Percentiles rank a stretch among this genome's conserved stretches.
These are phyloP conservation scores for Berberis vulgaris DNA, from an alignment of 164 flowering plant species.

Conservation along the genomic window DNA sequence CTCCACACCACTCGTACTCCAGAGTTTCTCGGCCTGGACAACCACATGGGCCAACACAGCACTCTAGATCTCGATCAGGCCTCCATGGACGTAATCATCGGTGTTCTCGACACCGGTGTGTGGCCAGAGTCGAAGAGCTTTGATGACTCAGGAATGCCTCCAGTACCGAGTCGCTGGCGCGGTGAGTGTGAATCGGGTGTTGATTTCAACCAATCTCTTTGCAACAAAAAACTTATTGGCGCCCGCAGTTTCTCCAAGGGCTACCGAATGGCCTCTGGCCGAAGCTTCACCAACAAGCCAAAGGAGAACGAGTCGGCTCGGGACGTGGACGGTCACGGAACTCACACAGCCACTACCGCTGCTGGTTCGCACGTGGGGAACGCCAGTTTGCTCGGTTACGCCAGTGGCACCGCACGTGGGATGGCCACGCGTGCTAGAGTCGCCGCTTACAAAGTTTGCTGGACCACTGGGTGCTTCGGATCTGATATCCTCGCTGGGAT, in stretches of 20 bases:
- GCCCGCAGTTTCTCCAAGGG: conserved; percentile 69
- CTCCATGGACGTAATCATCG: conserved; percentile 54
- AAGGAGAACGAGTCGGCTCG: conserved; percentile 43
- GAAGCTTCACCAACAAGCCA: conserved; percentile 7
- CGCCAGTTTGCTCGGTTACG: conserved; percentile 77
- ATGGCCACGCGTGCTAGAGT: conserved; percentile 70
- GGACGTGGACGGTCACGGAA: conserved; percentile 80
- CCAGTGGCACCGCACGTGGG: conserved; percentile 78
- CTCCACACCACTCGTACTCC: conserved; percentile 83
- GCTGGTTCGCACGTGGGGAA: conserved; percentile 51
- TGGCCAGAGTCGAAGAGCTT: conserved; percentile 77
- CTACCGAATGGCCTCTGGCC: conserved; percentile 39
- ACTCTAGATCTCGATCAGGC: conserved; percentile 30
- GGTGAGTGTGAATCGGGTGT: conserved; percentile 55
- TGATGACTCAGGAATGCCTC: conserved; percentile 44
- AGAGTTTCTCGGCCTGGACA: conserved; percentile 48
- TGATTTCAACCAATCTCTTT: conserved; percentile 37
- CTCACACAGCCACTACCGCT: conserved; percentile 82
- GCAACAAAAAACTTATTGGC: conserved; percentile 80
- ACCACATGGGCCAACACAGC: conserved; percentile 17
- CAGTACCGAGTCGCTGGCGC: conserved; percentile 47
- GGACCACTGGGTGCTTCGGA: conserved; percentile 63
- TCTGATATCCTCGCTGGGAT: conserved; percentile 81
- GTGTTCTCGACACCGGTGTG: conserved; percentile 76
- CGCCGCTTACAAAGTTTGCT: conserved; percentile 76